These are phyloP conservation scores for Heterobasidion parviporum DNA, from an alignment of 1,284 basidiomycete species.

Conservation along the genomic window DNA sequence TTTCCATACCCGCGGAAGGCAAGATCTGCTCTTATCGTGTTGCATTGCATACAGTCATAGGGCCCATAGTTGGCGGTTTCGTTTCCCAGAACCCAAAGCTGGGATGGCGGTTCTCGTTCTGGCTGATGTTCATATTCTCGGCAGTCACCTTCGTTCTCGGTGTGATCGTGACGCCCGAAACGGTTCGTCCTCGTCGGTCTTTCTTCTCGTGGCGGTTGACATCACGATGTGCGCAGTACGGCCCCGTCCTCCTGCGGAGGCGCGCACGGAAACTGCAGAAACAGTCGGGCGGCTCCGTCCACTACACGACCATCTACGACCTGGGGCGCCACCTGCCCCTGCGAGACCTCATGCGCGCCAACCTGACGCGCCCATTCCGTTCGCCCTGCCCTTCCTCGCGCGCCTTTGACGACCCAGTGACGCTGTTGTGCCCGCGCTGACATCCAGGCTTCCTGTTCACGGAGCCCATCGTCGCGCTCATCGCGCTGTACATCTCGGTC, in stretches of 20 bases:
- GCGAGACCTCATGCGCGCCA: slow-evolving; percentile 28
- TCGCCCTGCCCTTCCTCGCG: slow-evolving; percentile 14
- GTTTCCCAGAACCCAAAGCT: slow-evolving; percentile 36
- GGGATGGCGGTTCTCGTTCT: slow-evolving; percentile 67
- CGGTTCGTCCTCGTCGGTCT: slow-evolving; percentile 20
- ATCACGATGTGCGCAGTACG: slow-evolving; percentile 35
- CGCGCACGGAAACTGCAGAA: slow-evolving; percentile 42
- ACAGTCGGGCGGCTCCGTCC: slow-evolving; percentile 31
- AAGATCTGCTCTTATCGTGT: not conserved
- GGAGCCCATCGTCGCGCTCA: slow-evolving; percentile 61
- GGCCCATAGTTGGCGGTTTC: slow-evolving; percentile 61
- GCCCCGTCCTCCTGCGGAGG: slow-evolving; percentile 56
- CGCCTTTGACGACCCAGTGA: not conserved
- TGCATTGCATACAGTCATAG: slow-evolving; percentile 30
- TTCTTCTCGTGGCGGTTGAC: not conserved
- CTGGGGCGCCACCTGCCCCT: slow-evolving; percentile 36
- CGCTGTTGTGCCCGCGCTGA: no score
- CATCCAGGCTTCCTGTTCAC: slow-evolving; percentile 49
- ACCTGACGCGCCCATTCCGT: slow-evolving; percentile 57
- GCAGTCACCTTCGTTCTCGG: slow-evolving; percentile 38
- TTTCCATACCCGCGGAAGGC: slow-evolving; percentile 4
- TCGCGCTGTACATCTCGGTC: slow-evolving; percentile 62
- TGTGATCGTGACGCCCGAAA: slow-evolving; percentile 42
- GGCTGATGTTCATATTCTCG: slow-evolving; percentile 58
- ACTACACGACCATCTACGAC: slow-evolving; percentile 52